These are phyloP conservation scores for Ensete ventricosum DNA, from an alignment of 176 grass and related monocot genomes.

Conservation along the genomic window DNA sequence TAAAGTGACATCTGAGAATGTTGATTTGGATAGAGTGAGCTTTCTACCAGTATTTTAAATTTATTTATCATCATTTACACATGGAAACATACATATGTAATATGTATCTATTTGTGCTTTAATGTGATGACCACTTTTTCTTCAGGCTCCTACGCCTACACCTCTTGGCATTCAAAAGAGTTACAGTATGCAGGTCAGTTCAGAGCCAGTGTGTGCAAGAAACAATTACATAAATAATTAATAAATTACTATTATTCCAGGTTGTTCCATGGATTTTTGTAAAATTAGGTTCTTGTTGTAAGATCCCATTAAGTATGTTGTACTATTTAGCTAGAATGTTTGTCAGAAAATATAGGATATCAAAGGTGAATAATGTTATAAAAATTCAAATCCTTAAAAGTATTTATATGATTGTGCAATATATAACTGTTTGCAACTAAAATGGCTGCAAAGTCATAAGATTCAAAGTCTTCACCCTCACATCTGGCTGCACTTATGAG, in stretches of 20 bases:
- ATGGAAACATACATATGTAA: background rate
- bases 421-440: no score
- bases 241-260: background rate
- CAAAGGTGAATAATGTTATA: no score
- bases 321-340: background rate
- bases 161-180: constrained; percentile 47
- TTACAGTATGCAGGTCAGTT: constrained; percentile 68
- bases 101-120: background rate
- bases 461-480: no score
- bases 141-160: constrained; percentile 39
- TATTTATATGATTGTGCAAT: no score
- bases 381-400: no score
- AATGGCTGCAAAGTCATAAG: no score
- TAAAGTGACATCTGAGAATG: constrained; percentile 77
- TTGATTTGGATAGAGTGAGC: constrained; percentile 82
- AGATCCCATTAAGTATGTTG: background rate
- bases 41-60: background rate
- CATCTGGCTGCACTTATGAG: no score
- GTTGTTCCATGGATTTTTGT: background rate
- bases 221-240: background rate
- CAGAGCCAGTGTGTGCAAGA: background rate
- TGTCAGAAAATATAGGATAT: no score
- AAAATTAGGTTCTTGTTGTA: background rate
- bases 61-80: background rate
- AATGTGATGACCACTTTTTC: constrained; percentile 10